Conservation (phyloP, 2,329 filamentous ascomycete species). For the Ceratocystiopsis sp. region DNA sequence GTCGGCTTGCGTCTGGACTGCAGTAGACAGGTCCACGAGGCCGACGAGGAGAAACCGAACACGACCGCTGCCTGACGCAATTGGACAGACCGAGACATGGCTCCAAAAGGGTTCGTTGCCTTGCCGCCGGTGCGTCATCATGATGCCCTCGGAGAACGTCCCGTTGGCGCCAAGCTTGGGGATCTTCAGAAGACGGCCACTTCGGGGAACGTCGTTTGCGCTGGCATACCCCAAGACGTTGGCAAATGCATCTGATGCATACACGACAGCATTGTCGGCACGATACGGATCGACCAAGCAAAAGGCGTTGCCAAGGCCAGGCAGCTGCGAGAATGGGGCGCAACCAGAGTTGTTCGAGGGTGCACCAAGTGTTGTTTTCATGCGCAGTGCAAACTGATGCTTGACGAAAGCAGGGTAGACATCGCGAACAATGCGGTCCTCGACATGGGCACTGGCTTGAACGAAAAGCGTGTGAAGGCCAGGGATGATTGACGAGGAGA, state of each 20-base stretch:
- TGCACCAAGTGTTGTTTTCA: conserved; percentile 26
- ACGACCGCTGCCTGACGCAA: conserved; percentile 29
- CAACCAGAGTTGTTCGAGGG: neutral
- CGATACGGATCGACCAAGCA: conserved; percentile 35
- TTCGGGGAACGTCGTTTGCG: conserved; percentile 27
- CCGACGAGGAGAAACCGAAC: conserved; percentile 36
- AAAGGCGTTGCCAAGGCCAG: conserved; percentile 39
- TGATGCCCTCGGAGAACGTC: conserved; percentile 19
- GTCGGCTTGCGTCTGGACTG: conserved; percentile 31
- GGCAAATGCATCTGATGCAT: conserved; percentile 32
- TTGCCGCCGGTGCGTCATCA: conserved; percentile 29
- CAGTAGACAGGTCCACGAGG: conserved; percentile 39
- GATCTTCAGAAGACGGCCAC: conserved; percentile 31
- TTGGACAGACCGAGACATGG: conserved; percentile 33
- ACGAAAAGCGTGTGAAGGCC: conserved; percentile 25
- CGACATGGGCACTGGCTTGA: conserved; percentile 22
- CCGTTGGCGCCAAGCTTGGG: conserved; percentile 21
- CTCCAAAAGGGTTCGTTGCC: conserved; percentile 38
- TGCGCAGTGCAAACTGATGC: conserved; percentile 28
- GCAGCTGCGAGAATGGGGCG: conserved; percentile 6
- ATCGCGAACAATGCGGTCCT: conserved; percentile 23
- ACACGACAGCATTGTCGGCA: conserved; percentile 32
- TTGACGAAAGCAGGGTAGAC: conserved; percentile 34
- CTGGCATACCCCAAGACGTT: conserved; percentile 28
- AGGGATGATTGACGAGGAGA: conserved; percentile 26